phyloP scores from a whole-genome alignment of 371 early-diverging fungal species.

The Saksenaea oblongispora region DNA sequence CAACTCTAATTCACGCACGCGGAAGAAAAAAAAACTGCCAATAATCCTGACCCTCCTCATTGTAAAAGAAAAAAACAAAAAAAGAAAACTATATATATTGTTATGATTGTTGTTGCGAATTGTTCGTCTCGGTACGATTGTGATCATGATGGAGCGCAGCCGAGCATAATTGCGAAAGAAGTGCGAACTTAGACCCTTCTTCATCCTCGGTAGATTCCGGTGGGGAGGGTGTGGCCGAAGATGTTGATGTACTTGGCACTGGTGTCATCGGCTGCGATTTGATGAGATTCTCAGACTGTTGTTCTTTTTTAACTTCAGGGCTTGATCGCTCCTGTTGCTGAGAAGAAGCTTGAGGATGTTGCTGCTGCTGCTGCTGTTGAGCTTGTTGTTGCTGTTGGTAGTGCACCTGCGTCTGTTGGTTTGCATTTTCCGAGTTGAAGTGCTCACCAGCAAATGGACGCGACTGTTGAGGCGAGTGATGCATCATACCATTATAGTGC shows the following conservation, averaged over 20 bases:
- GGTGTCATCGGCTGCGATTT: slow-evolving; percentile 38
- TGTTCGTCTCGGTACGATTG: background rate
- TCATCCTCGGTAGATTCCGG: slow-evolving; percentile 33
- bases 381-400: slow-evolving; percentile 13
- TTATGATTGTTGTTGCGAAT: slow-evolving; percentile 13
- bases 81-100: slow-evolving; percentile 6
- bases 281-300: slow-evolving; percentile 12
- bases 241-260: slow-evolving; percentile 43
- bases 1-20: background rate
- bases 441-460: slow-evolving; percentile 4
- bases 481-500: slow-evolving; percentile 6
- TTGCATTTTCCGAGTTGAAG: background rate
- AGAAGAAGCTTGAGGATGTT: slow-evolving; percentile 4
- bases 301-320: slow-evolving; percentile 7
- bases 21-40: background rate
- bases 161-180: slow-evolving; percentile 45
- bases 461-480: slow-evolving; percentile 3
- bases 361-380: slow-evolving; percentile 18
- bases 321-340: background rate
- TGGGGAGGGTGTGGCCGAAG: slow-evolving; percentile 39
- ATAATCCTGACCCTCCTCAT: background rate
- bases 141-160: slow-evolving; percentile 40
- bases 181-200: slow-evolving; percentile 34
- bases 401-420: slow-evolving; percentile 1
- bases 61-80: slow-evolving; percentile 1